These are phyloP conservation scores for Fomes fomentarius DNA, from an alignment of 1,284 basidiomycete genomes.

Conservation along the genomic window DNA sequence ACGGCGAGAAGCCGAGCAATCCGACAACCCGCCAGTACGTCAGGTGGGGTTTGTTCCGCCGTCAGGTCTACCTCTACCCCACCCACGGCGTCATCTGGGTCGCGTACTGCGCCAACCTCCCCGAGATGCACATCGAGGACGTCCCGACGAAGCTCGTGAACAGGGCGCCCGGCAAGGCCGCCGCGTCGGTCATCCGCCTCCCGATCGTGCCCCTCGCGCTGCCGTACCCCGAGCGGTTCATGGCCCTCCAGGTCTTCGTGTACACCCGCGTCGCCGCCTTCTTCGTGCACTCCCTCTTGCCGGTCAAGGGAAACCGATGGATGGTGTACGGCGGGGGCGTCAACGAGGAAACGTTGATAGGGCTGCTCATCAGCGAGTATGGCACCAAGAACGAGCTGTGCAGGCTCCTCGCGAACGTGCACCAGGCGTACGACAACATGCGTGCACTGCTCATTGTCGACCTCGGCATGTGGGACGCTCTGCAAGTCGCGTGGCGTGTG, in stretches of 20 bases:
- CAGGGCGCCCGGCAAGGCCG: background rate
- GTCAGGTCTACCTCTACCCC: slow-evolving; percentile 23
- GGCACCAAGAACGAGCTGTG: slow-evolving; percentile 5
- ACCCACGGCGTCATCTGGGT: slow-evolving; percentile 27
- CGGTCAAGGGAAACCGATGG: background rate
- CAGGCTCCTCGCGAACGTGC: slow-evolving; percentile 13
- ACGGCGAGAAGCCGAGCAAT: background rate
- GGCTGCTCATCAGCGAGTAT: background rate
- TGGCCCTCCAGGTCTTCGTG: slow-evolving; percentile 20
- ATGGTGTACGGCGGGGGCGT: background rate
- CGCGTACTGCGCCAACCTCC: slow-evolving; percentile 24
- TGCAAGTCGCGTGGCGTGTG: slow-evolving; percentile 21
- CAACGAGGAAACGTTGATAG: background rate
- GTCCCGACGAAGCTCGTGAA: slow-evolving; percentile 3
- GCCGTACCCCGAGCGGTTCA: slow-evolving; percentile 20
- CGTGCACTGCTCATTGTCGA: slow-evolving; percentile 23
- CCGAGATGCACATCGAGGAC: slow-evolving; percentile 13
- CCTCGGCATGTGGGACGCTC: slow-evolving; percentile 16
- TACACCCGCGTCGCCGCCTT: slow-evolving; percentile 14
- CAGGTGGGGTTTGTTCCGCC: background rate
- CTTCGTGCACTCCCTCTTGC: slow-evolving; percentile 9
- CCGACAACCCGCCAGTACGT: slow-evolving; percentile 5
- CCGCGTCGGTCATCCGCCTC: slow-evolving; percentile 13
- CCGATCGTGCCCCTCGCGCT: slow-evolving; percentile 25
- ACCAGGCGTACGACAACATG: slow-evolving; percentile 19